These are phyloP conservation scores for Tylopilus sp. DNA, from an alignment of 1,284 basidiomycete species.

Conservation along the genomic window DNA sequence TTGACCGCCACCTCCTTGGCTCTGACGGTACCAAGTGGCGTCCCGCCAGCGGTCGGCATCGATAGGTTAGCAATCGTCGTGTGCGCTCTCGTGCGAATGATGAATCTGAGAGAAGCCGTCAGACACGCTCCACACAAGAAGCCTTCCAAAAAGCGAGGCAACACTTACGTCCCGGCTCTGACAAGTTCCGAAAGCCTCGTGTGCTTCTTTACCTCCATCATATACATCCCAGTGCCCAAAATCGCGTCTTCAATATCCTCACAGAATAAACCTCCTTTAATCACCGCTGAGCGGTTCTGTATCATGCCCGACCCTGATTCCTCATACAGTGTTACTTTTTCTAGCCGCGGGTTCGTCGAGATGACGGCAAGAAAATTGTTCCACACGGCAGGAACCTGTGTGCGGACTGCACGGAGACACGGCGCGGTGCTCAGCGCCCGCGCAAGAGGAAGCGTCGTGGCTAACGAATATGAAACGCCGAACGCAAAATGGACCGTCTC, in stretches of 20 bases:
- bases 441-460: conserved; percentile 26
- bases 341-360: conserved; percentile 53
- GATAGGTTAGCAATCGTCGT: conserved; percentile 39
- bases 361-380: conserved; percentile 57
- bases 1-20: conserved; percentile 39
- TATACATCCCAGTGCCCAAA: conserved; percentile 55
- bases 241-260: conserved; percentile 41
- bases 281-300: conserved; percentile 17
- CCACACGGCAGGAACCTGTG: conserved; percentile 61
- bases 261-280: conserved; percentile 24
- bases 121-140: conserved; percentile 18
- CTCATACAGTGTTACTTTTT: conserved; percentile 54
- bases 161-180: conserved; percentile 55
- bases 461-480: conserved; percentile 27
- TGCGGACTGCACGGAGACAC: conserved; percentile 53
- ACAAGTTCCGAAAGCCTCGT: conserved; percentile 56
- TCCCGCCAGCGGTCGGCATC: conserved; percentile 23
- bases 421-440: conserved; percentile 49
- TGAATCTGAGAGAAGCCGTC: conserved; percentile 24
- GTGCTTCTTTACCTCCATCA: conserved; percentile 58
- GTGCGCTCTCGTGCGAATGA: conserved; percentile 45
- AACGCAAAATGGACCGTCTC: conserved; percentile 38
- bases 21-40: conserved; percentile 35
- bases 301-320: conserved; percentile 27
- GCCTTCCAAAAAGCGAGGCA: background rate